These are phyloP conservation scores for Ganoderma leucocontextum DNA, from an alignment of 1,284 basidiomycete species.

Conservation along the genomic window DNA sequence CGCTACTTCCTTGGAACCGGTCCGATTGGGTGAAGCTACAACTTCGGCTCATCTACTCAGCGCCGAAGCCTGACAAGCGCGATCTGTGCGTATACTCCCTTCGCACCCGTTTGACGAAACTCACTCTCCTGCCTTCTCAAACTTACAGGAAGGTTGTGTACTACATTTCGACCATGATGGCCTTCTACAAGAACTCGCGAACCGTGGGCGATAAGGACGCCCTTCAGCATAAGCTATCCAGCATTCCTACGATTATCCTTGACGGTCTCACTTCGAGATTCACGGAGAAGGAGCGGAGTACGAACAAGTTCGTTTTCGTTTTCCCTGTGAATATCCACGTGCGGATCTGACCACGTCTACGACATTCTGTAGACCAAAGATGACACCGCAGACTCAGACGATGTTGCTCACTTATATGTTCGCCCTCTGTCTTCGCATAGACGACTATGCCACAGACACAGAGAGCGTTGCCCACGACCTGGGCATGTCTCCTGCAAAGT, in stretches of 20 bases:
- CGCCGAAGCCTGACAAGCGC: conserved; percentile 60
- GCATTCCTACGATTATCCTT: conserved; percentile 70
- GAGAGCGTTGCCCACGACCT: conserved; percentile 77
- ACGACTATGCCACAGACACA: conserved; percentile 79
- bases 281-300: conserved; percentile 74
- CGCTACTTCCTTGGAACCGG: conserved; percentile 66
- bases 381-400: conserved; percentile 76
- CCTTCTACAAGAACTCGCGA: conserved; percentile 62
- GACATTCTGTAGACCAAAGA: conserved; percentile 55
- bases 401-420: conserved; percentile 82
- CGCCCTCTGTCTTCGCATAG: conserved; percentile 79
- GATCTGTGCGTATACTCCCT: conserved; percentile 54
- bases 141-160: conserved; percentile 71
- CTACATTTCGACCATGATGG: conserved; percentile 82
- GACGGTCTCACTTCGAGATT: conserved; percentile 84
- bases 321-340: conserved; percentile 1
- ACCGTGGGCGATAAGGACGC: conserved; percentile 58
- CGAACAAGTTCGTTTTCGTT: conserved; percentile 58
- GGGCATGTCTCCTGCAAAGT: conserved; percentile 69
- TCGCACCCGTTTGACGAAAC: too few species aligned
- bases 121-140: conserved; percentile 1
- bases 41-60: conserved; percentile 53
- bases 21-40: conserved; percentile 77
- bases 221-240: conserved; percentile 62
- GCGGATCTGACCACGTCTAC: conserved; percentile 9